Conservation (phyloP, 306 rosid species). For the Rosa lucieae region DNA sequence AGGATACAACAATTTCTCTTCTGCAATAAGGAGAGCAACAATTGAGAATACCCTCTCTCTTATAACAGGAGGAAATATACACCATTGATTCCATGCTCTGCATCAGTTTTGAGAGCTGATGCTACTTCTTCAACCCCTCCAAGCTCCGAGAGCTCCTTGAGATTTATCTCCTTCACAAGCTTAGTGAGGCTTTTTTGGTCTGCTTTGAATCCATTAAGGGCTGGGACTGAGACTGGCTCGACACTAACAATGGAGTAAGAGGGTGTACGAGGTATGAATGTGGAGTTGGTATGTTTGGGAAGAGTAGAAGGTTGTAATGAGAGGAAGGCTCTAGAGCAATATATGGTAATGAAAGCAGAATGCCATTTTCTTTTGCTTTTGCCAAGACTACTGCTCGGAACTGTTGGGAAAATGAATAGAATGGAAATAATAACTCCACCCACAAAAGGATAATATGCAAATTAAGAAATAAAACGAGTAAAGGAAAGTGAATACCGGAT, state of each 20-base stretch:
- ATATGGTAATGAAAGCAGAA: slow-evolving; percentile 40
- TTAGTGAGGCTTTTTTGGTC: slow-evolving; percentile 23
- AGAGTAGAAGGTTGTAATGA: not conserved
- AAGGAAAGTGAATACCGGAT: too few relatives aligned
- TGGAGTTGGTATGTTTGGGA: not conserved
- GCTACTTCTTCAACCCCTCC: slow-evolving; percentile 43
- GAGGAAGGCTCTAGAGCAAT: slow-evolving; percentile 30
- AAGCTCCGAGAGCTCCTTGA: slow-evolving; percentile 8
- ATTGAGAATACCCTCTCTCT: too few relatives aligned
- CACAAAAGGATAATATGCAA: too few relatives aligned
- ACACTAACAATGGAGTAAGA: slow-evolving; percentile 30
- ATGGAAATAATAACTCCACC: too few relatives aligned
- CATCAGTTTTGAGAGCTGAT: slow-evolving; percentile 24
- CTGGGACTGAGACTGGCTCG: not conserved
- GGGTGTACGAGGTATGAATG: not conserved
- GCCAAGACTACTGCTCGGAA: not conserved
- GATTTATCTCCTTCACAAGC: slow-evolving; percentile 39
- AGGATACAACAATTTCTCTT: too few relatives aligned
- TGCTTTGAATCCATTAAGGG: not conserved
- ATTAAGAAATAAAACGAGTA: too few relatives aligned
- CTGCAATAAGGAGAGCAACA: too few relatives aligned
- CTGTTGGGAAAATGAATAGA: too few relatives aligned
- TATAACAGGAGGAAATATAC: too few relatives aligned
- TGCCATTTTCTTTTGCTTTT: slow-evolving; percentile 45
- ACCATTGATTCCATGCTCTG: slow-evolving; percentile 25